A percentile compares a stretch with the other conserved stretches of the same genome.
These are phyloP conservation scores for Mimosa bimucronata DNA, from an alignment of 306 rosid species.

Conservation along the genomic window DNA sequence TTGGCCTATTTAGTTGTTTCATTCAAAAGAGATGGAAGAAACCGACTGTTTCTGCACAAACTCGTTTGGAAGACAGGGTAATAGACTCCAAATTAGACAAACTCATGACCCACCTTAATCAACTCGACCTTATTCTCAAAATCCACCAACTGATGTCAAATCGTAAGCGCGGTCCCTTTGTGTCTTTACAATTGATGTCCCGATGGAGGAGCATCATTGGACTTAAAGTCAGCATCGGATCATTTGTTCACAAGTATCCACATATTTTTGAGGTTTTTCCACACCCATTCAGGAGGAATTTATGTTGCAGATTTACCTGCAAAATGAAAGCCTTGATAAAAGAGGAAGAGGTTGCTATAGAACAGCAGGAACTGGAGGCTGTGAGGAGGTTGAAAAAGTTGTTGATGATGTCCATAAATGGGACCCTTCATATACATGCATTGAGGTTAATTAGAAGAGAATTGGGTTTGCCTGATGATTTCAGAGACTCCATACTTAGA, in stretches of 20 bases:
- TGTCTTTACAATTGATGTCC: conserved; percentile 70
- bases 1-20: conserved; percentile 53
- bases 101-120: conserved; percentile 47
- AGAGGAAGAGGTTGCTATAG: conserved; percentile 51
- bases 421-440: conserved; percentile 64
- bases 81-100: conserved; percentile 68
- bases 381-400: conserved; percentile 66
- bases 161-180: conserved; percentile 66
- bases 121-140: conserved; percentile 52
- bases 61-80: conserved; percentile 70
- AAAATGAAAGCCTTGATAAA: conserved; percentile 48
- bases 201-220: conserved; percentile 65
- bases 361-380: conserved; percentile 51
- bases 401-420: conserved; percentile 62
- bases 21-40: conserved; percentile 70
- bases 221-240: conserved; percentile 52
- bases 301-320: conserved; percentile 58
- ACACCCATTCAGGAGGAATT: conserved; percentile 58
- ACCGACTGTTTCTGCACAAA: conserved; percentile 62
- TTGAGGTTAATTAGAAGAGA: conserved; percentile 73
- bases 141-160: conserved; percentile 51
- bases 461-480: conserved; percentile 74
- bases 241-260: conserved; percentile 60
- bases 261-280: conserved; percentile 70
- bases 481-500: conserved; percentile 66